phyloP scores from a whole-genome alignment of 2,329 filamentous ascomycete species.

The Nothomitra cinnamomea region DNA sequence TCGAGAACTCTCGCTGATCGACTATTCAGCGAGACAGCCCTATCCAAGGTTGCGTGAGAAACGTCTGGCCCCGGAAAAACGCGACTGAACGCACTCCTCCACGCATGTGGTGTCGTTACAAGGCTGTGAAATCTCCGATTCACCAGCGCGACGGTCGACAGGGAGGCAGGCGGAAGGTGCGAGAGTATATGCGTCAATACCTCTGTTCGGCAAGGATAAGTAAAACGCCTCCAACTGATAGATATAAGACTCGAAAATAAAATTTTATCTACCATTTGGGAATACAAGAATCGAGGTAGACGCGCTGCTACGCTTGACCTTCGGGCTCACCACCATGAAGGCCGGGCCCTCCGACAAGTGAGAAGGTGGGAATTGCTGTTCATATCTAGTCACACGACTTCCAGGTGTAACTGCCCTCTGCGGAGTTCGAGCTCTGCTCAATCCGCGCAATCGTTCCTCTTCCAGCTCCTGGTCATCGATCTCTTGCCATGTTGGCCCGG shows the following conservation, averaged over 20 bases:
- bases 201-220: constrained; percentile 38
- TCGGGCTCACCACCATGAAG: constrained; percentile 30
- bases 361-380: constrained; percentile 35
- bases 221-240: constrained; percentile 6
- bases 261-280: constrained; percentile 55
- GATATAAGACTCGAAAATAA: constrained; percentile 11
- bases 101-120: constrained; percentile 81
- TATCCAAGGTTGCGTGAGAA: constrained; percentile 3
- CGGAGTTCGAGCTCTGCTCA: neutral
- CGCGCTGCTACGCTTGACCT: constrained; percentile 24
- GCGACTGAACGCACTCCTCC: constrained; percentile 81
- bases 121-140: constrained; percentile 75
- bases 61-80: constrained; percentile 67
- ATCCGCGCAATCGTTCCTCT: neutral
- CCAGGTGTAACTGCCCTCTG: neutral
- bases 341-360: constrained; percentile 29
- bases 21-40: constrained; percentile 8
- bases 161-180: constrained; percentile 70
- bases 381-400: constrained; percentile 41
- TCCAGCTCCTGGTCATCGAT: neutral
- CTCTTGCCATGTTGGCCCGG: neutral
- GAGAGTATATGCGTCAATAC: constrained; percentile 83
- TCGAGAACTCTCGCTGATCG: constrained; percentile 25
- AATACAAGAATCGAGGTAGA: constrained; percentile 39
- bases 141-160: constrained; percentile 68